Percentiles rank a stretch among this genome's conserved stretches.
These are phyloP conservation scores for Vaccinium corymbosum DNA, from an alignment of 148 eudicot genomes.

Conservation along the genomic window DNA sequence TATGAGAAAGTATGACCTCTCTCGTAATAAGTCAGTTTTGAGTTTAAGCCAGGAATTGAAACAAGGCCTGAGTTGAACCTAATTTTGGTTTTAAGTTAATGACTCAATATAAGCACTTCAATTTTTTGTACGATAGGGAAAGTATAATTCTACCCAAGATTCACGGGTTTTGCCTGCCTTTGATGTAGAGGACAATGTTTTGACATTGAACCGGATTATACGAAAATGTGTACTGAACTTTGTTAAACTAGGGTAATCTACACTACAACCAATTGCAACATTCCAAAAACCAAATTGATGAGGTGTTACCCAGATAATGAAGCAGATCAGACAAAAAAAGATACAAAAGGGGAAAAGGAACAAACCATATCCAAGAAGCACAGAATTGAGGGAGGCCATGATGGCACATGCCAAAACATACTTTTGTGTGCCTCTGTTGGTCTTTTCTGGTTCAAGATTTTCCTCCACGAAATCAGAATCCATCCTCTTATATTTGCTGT, in stretches of 20 bases:
- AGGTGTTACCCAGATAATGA: not conserved
- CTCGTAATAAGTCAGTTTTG: no score
- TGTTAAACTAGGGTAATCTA: not conserved
- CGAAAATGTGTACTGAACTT: not conserved
- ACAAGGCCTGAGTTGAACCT: not conserved
- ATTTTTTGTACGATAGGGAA: not conserved
- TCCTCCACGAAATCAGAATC: slow-evolving; percentile 28
- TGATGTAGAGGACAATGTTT: not conserved
- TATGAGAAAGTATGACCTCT: no score
- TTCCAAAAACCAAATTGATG: not conserved
- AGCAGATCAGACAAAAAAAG: no score
- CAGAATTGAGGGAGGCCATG: slow-evolving; percentile 77
- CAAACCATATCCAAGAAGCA: slow-evolving; percentile 80
- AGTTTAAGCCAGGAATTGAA: no score
- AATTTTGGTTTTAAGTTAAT: not conserved
- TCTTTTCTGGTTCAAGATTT: slow-evolving; percentile 26
- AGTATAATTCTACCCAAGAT: not conserved
- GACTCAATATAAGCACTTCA: not conserved
- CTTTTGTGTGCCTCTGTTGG: slow-evolving; percentile 31
- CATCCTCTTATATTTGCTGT: slow-evolving; percentile 50
- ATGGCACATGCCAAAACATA: slow-evolving; percentile 68
- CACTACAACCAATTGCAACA: not conserved
- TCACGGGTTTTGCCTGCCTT: not conserved
- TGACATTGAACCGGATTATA: not conserved
- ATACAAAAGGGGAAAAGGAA: not conserved